Percentiles rank a stretch among this genome's conserved stretches.
These are phyloP conservation scores for Dittrichia graveolens DNA, from an alignment of 129 eudicot genomes.

Conservation along the genomic window DNA sequence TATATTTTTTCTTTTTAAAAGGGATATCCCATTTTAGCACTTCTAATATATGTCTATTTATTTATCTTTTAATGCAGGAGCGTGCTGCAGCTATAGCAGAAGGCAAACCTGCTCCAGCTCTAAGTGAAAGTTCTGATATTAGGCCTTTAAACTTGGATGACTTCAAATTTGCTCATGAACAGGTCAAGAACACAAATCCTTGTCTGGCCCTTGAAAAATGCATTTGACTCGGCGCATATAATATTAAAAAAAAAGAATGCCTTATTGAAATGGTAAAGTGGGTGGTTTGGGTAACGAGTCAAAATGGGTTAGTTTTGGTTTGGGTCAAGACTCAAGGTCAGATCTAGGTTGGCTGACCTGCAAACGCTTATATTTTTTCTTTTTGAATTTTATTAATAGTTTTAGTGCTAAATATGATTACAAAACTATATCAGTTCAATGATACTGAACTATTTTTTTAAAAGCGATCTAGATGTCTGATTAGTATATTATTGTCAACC, in stretches of 20 bases:
- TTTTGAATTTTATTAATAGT: background rate
- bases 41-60: background rate
- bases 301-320: background rate
- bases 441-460: background rate
- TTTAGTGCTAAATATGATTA: background rate
- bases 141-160: slow-evolving; percentile 78
- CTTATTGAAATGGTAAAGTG: background rate
- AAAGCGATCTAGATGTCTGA: no score
- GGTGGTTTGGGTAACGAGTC: background rate
- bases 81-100: slow-evolving; percentile 72
- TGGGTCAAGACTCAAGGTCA: background rate
- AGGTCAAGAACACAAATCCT: slow-evolving; percentile 39
- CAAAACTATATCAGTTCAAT: background rate
- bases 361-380: background rate
- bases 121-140: slow-evolving; percentile 74
- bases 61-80: slow-evolving; percentile 55
- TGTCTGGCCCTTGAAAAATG: background rate
- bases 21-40: no score
- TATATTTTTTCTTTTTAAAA: no score
- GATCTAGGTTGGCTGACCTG: background rate
- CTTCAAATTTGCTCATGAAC: slow-evolving; percentile 81
- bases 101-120: slow-evolving; percentile 76
- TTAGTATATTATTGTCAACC: background rate
- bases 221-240: background rate
- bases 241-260: background rate